phyloP scores from a whole-genome alignment of 1,284 basidiomycete genomes.

The Sporisorium exsertum region DNA sequence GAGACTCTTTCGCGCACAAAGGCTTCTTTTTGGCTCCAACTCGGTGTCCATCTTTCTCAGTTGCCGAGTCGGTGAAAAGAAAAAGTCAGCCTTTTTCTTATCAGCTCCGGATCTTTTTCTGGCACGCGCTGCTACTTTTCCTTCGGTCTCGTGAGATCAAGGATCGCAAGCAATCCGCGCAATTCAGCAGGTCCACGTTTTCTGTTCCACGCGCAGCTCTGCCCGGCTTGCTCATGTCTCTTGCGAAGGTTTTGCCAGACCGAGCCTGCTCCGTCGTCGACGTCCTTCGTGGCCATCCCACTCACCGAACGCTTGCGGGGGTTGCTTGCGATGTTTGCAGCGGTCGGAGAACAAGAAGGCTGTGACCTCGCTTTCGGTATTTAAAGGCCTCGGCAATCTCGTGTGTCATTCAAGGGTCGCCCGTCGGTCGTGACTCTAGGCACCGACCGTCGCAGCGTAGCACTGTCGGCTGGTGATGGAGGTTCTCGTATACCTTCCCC shows the following conservation, averaged over 20 bases:
- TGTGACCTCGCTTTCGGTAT: not conserved
- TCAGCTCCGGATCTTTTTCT: conserved; percentile 13
- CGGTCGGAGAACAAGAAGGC: not conserved
- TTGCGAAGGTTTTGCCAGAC: not conserved
- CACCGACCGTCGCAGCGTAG: not conserved
- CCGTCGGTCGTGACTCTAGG: not conserved
- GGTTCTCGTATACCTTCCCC: not conserved
- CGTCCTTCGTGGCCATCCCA: not conserved
- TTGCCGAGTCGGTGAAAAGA: not conserved
- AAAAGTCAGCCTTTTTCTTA: conserved; percentile 5
- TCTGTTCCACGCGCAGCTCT: not conserved
- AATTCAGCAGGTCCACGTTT: conserved; percentile 15
- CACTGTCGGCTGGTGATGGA: not conserved
- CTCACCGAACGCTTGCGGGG: not conserved
- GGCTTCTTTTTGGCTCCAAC: not conserved
- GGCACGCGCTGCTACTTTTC: not conserved
- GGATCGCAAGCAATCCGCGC: not conserved
- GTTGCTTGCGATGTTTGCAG: not conserved
- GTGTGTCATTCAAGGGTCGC: conserved; percentile 4
- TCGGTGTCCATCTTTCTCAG: not conserved
- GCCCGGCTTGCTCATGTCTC: too few relatives aligned
- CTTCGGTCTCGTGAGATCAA: not conserved
- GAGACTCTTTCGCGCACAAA: conserved; percentile 16
- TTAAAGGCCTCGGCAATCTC: conserved; percentile 19
- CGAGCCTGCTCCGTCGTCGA: not conserved